Base-by-base conservation (phyloP, 768 basidiomycete genomes). In the Phanerochaete carnosa region DNA sequence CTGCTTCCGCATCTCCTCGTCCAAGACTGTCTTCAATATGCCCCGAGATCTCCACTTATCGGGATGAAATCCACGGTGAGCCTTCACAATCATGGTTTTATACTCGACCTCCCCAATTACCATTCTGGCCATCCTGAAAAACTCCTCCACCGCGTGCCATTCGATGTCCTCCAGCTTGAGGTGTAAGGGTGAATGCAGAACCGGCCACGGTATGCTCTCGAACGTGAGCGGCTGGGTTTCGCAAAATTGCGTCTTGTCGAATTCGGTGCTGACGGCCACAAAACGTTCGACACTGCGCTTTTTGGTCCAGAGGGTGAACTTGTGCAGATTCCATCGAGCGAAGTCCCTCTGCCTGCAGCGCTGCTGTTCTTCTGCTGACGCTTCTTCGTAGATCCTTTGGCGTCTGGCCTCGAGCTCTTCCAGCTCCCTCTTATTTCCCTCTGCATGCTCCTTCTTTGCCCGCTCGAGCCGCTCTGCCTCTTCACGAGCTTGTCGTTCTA, bases 201-300 rank as follows among this genome's bases (percentile, higher is more conserved):
- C 83, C 1, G 91, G 92, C 91, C 91, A 94, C 0, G 91, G 90
- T 28, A 94, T 76, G 50, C 79, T 80, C 47, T 86, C 82, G 59
- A 86, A 84, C 2, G 79, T 72, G 22, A 91, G 72, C 4, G 85
- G 83, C 15, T 79, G 72, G 19, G 77, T 76, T 37, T 75, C 65
- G 6, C 79, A 75, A 71, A 87, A 89, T 62, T 81, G 85, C 15
- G 81, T 73, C 19, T 73, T 66, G 69, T 92, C 89, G 67, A 93
- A 93, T 30, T 79, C 77, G 1, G 19, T 28, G 46, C 62, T 49
- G 52, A 62, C 33, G 13, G 16, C n/a, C 13, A 13, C 5, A 30
- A 62, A 59, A 13, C 59, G 23, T 23, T 47, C 57, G 30, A 39
- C 26, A 6, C 35, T 16, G 13, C 25, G 28, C 4, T 46, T 45